Percentiles rank a stretch among this genome's conserved stretches.
Evolutionary conservation across 2,329 filamentous ascomycete genomes (phyloP).

Genomic region (Alternaria sp.): DNA sequence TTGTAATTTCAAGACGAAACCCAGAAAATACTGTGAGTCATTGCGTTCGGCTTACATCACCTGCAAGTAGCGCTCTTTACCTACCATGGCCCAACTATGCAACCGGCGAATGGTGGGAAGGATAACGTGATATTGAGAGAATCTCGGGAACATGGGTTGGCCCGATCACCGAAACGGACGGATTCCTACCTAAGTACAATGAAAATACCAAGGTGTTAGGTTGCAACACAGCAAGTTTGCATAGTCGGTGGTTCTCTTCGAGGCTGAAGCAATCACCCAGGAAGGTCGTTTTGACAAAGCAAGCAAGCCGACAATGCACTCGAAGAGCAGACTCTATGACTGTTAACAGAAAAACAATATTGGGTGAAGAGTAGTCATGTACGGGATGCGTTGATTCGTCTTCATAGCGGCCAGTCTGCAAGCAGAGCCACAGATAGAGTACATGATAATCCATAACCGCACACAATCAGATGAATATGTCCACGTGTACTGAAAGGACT

Average conservation of each 20-base stretch:
- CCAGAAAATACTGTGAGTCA: background rate
- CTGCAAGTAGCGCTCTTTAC: background rate
- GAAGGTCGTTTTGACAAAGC: background rate
- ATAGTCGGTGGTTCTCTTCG: background rate
- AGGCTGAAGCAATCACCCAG: background rate
- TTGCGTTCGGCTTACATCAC: background rate
- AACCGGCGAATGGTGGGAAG: background rate
- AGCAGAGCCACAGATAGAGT: conserved; percentile 8
- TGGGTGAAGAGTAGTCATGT: background rate
- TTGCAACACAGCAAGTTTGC: background rate
- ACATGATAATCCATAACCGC: conserved; percentile 9
- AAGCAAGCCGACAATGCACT: background rate
- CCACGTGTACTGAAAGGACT: conserved; percentile 3
- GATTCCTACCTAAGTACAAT: background rate
- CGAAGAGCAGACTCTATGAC: background rate
- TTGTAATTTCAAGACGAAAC: background rate
- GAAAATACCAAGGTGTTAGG: background rate
- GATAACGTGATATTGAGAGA: background rate
- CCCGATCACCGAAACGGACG: background rate
- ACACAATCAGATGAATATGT: conserved; percentile 7
- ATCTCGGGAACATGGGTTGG: background rate
- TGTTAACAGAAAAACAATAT: background rate
- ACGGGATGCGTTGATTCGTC: background rate
- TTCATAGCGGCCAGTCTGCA: background rate
- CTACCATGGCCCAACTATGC: background rate